A percentile compares a stretch with the other conserved stretches of the same genome.
Evolutionary conservation across 2,329 filamentous ascomycete genomes (phyloP).

Genomic region (Metarhizium robertsii): DNA sequence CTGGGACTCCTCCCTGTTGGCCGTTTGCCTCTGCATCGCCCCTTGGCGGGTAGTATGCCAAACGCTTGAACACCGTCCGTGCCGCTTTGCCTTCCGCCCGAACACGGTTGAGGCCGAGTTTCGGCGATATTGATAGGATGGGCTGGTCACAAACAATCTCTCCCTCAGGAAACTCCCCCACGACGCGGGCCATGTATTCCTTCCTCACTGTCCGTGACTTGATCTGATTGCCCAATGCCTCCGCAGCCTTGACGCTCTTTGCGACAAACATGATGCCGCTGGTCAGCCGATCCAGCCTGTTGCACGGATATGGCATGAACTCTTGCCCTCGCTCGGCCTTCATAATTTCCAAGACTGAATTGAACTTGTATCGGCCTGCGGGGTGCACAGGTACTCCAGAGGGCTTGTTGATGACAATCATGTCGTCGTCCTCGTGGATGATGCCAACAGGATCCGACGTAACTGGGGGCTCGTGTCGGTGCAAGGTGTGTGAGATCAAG

Average conservation of each 20-base stretch:
- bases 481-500: conserved; percentile 83
- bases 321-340: conserved; percentile 56
- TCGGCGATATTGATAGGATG: conserved; percentile 88
- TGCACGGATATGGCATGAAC: conserved; percentile 63
- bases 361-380: conserved; percentile 91
- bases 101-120: conserved; percentile 89
- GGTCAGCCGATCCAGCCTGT: conserved; percentile 86
- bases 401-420: conserved; percentile 96
- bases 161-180: conserved; percentile 83
- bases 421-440: conserved; percentile 83
- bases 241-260: conserved; percentile 74
- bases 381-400: conserved; percentile 92
- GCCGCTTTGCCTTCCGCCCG: conserved; percentile 86
- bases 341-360: conserved; percentile 91
- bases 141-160: conserved; percentile 90
- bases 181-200: conserved; percentile 88
- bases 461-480: conserved; percentile 92
- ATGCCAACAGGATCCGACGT: conserved; percentile 70
- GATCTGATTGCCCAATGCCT: conserved; percentile 67
- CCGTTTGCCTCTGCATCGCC: conserved; percentile 9
- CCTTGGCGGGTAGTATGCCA: conserved; percentile 77
- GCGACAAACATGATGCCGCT: conserved; percentile 98
- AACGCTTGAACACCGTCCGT: conserved; percentile 78
- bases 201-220: conserved; percentile 77
- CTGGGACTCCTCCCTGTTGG: conserved; percentile 5